These are phyloP conservation scores for Danielia reshetovae DNA, from an alignment of 805 yeast genomes.

Conservation along the genomic window DNA sequence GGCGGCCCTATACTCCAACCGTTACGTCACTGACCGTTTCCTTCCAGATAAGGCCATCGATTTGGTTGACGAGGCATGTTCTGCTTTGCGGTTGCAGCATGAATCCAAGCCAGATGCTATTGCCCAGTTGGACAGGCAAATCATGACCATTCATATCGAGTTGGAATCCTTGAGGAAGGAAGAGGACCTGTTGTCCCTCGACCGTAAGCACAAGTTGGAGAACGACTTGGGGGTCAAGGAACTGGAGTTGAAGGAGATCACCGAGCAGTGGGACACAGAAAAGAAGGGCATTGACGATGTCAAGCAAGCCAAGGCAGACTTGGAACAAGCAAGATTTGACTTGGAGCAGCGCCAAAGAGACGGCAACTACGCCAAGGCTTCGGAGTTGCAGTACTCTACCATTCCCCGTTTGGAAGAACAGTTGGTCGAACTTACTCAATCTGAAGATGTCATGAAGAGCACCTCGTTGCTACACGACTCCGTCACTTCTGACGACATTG, in stretches of 20 bases:
- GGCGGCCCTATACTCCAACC: conserved; percentile 83
- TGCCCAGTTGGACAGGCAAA: conserved; percentile 78
- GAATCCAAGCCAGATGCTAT: conserved; percentile 96
- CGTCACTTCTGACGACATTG: conserved; percentile 91
- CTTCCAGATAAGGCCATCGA: conserved; percentile 97
- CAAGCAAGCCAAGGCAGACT: conserved; percentile 72
- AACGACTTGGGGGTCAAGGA: conserved; percentile 59
- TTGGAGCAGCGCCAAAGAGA: conserved; percentile 78
- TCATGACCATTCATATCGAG: conserved; percentile 94
- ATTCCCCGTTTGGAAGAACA: conserved; percentile 75
- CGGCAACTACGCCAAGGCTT: conserved; percentile 84
- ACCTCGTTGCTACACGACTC: conserved; percentile 71
- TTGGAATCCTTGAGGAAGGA: conserved; percentile 91
- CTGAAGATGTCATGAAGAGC: conserved; percentile 26
- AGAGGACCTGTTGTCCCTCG: conserved; percentile 77
- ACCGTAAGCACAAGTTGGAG: conserved; percentile 72
- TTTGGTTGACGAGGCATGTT: conserved; percentile 95
- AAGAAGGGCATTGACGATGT: conserved; percentile 69
- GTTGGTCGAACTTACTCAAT: conserved; percentile 46
- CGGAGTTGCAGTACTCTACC: conserved; percentile 80
- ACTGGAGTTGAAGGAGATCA: conserved; percentile 64
- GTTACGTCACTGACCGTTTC: conserved; percentile 88
- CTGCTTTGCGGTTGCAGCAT: conserved; percentile 89
- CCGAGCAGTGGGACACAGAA: conserved; percentile 85
- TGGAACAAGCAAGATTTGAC: conserved; percentile 81